phyloP scores from a whole-genome alignment of 2,329 filamentous ascomycete genomes.

The Neofusicoccum cordaticola region DNA sequence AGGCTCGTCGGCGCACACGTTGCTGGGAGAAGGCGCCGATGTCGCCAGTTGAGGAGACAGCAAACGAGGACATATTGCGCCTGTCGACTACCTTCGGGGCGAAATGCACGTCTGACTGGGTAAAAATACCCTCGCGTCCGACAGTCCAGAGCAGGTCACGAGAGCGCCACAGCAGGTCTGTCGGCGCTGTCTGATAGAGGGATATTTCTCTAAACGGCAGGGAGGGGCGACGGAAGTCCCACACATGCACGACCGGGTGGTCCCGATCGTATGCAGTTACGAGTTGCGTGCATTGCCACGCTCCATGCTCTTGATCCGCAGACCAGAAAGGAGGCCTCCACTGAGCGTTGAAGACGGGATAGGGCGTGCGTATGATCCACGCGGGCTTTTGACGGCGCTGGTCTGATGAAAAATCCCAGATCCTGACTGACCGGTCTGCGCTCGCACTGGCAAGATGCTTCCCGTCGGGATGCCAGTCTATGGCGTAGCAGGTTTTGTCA shows the following conservation, averaged over 20 bases:
- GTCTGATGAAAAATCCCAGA: constrained; percentile 61
- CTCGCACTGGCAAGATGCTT: constrained; percentile 63
- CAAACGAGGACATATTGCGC: constrained; percentile 55
- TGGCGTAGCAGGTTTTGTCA: constrained; percentile 57
- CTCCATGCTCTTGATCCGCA: constrained; percentile 50
- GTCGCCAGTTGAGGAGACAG: constrained; percentile 57
- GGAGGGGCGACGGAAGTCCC: constrained; percentile 62
- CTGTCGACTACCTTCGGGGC: constrained; percentile 58
- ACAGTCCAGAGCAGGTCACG: constrained; percentile 65
- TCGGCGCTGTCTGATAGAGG: constrained; percentile 53
- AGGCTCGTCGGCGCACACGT: constrained; percentile 42
- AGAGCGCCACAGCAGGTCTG: constrained; percentile 63
- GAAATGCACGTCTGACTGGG: constrained; percentile 61
- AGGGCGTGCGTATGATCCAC: constrained; percentile 58
- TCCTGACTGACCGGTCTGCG: constrained; percentile 59
- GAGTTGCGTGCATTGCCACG: constrained; percentile 61
- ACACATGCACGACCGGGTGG: constrained; percentile 60
- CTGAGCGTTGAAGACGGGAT: constrained; percentile 60
- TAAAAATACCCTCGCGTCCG: constrained; percentile 59
- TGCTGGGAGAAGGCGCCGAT: constrained; percentile 55
- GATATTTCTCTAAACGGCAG: constrained; percentile 62
- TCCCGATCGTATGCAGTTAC: constrained; percentile 62
- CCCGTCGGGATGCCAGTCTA: constrained; percentile 67
- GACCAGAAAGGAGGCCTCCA: constrained; percentile 62
- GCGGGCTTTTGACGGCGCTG: constrained; percentile 58